Percentiles rank a stretch among this genome's conserved stretches.
Conservation (phyloP, 106 monocot species). For the Xerophyta viscosa region DNA sequence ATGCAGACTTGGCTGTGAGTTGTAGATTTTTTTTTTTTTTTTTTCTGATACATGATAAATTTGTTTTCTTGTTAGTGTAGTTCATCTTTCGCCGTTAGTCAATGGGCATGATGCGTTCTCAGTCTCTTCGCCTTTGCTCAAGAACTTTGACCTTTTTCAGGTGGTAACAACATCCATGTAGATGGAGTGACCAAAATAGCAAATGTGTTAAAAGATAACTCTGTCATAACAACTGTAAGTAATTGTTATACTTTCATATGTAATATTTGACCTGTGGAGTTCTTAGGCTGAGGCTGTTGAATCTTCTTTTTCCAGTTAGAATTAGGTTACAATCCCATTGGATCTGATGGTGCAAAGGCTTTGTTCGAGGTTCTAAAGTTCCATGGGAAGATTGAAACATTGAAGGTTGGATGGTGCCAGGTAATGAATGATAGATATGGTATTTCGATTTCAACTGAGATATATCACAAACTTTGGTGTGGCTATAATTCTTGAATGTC, state of each 20-base stretch:
- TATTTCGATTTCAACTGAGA: not conserved
- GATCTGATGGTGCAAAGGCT: constrained; percentile 77
- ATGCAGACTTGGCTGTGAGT: no score
- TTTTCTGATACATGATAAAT: no score
- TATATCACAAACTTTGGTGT: not conserved
- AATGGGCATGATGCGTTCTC: not conserved
- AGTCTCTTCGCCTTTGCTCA: not conserved
- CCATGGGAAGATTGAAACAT: constrained; percentile 85
- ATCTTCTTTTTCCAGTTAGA: constrained; percentile 65
- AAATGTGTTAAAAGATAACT: constrained; percentile 80
- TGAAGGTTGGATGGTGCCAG: constrained; percentile 99
- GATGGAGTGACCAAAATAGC: constrained; percentile 70
- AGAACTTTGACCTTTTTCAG: constrained; percentile 32
- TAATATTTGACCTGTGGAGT: not conserved
- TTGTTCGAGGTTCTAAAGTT: constrained; percentile 89
- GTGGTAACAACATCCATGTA: constrained; percentile 95
- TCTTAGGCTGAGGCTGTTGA: constrained; percentile 2
- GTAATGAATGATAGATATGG: constrained; percentile 23
- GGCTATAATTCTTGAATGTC: not conserved
- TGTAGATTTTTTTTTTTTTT: no score
- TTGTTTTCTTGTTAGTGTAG: no score
- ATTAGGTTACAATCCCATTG: constrained; percentile 96
- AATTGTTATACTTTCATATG: not conserved
- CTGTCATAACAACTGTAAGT: constrained; percentile 81
- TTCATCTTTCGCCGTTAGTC: no score